Base-by-base conservation (phyloP, 768 basidiomycete genomes). In the Stropharia rugosoannulata region DNA sequence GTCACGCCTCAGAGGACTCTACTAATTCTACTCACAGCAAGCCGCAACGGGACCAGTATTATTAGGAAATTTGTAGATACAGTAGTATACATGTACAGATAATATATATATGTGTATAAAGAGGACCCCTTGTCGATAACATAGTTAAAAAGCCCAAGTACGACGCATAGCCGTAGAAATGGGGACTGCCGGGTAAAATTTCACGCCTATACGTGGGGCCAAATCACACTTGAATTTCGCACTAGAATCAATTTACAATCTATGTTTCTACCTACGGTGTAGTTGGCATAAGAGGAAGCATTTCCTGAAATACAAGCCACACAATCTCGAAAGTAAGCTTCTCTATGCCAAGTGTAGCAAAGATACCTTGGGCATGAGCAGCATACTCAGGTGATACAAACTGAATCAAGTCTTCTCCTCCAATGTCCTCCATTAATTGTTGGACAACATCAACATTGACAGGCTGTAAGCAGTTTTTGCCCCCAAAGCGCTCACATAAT, bases 331-430 rank as follows among this genome's bases (percentile, higher is more conserved):
- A 47, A 0, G 56, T 61, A 3, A 74, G 50, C 9, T 59, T 12
- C 2, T 15, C 12, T 19, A 64, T 38, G 16, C 43, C 39, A 9
- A 75, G 56, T 3, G 48, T 10, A 11, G 55, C 37, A 57, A 61
- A 69, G 13, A 57, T 66, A 1, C 12, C 42, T 44, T 69, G 35
- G 4, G 64, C 66, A 16, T 52, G 44, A 0, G 6, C 40, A 1
- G 60, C 53, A 64, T 67, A 76, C 19, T 69, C 73, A 3, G 58
- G 50, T 1, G 60, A 41, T 0, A 66, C 63, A 64, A 78, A 78
- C 10, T 48, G 27, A 11, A 77, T 22, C 0, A 78, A 35, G 3
- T 51, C 54, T 1, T 64, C 67, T 13, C 70, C 73, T 18, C 72
- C 73, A 15, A 75, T 50, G 0, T 54, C 60, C 5, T 63, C 62